These are phyloP conservation scores for Myxozyma sirexii DNA, from an alignment of 805 yeast genomes.

Conservation along the genomic window DNA sequence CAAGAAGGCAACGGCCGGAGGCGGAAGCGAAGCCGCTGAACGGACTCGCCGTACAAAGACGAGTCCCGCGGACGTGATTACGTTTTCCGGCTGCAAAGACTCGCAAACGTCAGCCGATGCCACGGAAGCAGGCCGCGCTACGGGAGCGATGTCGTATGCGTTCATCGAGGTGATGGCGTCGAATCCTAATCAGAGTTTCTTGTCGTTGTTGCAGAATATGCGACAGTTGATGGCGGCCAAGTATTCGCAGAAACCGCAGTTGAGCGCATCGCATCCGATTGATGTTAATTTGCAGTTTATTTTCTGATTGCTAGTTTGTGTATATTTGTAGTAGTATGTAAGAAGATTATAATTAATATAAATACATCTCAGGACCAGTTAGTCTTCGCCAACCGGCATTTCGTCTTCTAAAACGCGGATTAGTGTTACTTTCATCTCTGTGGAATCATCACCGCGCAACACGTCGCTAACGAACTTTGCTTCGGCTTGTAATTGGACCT, in stretches of 20 bases:
- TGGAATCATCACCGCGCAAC: constrained; percentile 76
- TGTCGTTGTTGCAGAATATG: constrained; percentile 70
- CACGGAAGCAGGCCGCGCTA: constrained; percentile 64
- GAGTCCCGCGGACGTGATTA: constrained; percentile 75
- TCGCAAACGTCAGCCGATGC: constrained; percentile 85
- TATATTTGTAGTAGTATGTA: not conserved
- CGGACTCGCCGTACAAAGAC: constrained; percentile 58
- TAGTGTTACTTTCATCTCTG: constrained; percentile 77
- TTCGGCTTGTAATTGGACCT: constrained; percentile 87
- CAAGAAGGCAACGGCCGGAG: constrained; percentile 39
- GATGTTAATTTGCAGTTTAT: constrained; percentile 60
- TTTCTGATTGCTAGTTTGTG: constrained; percentile 39
- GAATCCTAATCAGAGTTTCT: constrained; percentile 67
- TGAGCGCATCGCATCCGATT: constrained; percentile 79
- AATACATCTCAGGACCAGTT: too few species aligned
- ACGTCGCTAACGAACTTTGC: constrained; percentile 77
- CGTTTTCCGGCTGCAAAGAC: constrained; percentile 81
- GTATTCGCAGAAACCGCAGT: constrained; percentile 82
- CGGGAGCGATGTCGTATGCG: constrained; percentile 87
- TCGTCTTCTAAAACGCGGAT: constrained; percentile 82
- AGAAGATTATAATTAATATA: too few species aligned
- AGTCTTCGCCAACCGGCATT: constrained; percentile 96
- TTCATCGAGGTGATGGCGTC: constrained; percentile 64
- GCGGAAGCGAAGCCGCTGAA: constrained; percentile 41
- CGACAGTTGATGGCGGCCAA: constrained; percentile 62